A percentile compares a stretch with the other conserved stretches of the same genome.
Evolutionary conservation across 2,329 filamentous ascomycete genomes (phyloP).

Genomic region (Massarina eburnea): DNA sequence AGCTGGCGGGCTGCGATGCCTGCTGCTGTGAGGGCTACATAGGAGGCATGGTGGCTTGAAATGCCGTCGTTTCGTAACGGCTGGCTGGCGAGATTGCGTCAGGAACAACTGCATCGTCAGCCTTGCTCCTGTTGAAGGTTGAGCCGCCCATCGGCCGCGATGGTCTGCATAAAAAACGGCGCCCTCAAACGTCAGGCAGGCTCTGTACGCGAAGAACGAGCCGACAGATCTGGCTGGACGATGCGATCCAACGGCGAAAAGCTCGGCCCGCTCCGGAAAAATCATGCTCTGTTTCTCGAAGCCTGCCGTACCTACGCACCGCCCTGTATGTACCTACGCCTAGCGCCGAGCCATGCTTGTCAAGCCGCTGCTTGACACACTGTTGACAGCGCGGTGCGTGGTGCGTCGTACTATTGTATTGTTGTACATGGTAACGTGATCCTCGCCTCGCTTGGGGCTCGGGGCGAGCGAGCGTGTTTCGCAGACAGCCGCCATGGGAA

Average conservation of each 20-base stretch:
- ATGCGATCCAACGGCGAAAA: slow-evolving; percentile 37
- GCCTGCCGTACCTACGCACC: slow-evolving; percentile 28
- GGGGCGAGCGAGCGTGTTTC: slow-evolving; percentile 9
- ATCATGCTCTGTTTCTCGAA: slow-evolving; percentile 38
- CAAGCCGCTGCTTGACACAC: slow-evolving; percentile 14
- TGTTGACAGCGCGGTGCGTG: slow-evolving; percentile 28
- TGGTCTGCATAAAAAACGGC: slow-evolving; percentile 34
- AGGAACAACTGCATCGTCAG: slow-evolving; percentile 45
- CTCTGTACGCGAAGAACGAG: slow-evolving; percentile 22
- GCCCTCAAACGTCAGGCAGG: slow-evolving; percentile 24
- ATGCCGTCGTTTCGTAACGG: slow-evolving; percentile 35
- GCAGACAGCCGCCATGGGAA: slow-evolving; percentile 13
- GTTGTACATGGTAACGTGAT: slow-evolving; percentile 30
- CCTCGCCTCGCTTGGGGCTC: slow-evolving; percentile 8
- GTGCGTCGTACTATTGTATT: no score
- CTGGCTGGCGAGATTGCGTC: slow-evolving; percentile 44
- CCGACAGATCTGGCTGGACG: slow-evolving; percentile 39
- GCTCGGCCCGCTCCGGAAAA: slow-evolving; percentile 44
- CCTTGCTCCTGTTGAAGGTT: slow-evolving; percentile 40
- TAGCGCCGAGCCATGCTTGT: slow-evolving; percentile 30
- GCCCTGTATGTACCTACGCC: slow-evolving; percentile 19
- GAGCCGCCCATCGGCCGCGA: slow-evolving; percentile 35
- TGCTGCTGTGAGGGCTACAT: no score
- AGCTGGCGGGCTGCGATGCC: slow-evolving; percentile 14
- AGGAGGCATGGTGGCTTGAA: slow-evolving; percentile 32